These are phyloP conservation scores for Talaromyces nanjingensis DNA, from an alignment of 495 filamentous ascomycete genomes.

Conservation along the genomic window DNA sequence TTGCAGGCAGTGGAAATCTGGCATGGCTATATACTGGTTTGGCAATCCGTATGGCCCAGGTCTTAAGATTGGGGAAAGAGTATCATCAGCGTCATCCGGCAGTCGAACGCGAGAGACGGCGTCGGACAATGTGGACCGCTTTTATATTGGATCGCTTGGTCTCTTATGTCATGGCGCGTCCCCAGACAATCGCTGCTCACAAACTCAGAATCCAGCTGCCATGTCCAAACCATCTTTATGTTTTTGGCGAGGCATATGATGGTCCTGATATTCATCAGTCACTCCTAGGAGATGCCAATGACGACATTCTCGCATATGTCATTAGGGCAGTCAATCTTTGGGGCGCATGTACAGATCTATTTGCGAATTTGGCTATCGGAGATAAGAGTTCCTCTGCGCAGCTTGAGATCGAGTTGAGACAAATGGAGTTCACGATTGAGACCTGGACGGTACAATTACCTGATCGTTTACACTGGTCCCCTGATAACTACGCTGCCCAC, in stretches of 20 bases:
- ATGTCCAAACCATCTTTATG: not conserved
- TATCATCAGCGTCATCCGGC: no score
- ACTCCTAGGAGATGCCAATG: not conserved
- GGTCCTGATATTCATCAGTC: not conserved
- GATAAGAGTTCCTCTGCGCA: not conserved
- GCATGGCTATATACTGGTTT: no score
- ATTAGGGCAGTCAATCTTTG: not conserved
- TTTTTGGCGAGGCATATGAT: not conserved
- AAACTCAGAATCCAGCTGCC: not conserved
- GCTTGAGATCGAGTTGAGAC: not conserved
- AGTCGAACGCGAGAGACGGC: no score
- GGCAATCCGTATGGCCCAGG: no score
- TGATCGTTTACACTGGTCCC: not conserved
- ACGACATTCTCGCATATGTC: not conserved
- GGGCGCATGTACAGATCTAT: not conserved
- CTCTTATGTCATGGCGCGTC: no score
- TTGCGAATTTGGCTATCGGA: not conserved
- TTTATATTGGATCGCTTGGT: no score
- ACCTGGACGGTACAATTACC: not conserved
- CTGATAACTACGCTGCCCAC: not conserved
- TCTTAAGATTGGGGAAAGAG: no score
- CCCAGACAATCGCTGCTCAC: not conserved
- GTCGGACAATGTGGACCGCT: no score
- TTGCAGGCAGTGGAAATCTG: no score
- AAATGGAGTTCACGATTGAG: not conserved